Base-by-base conservation (phyloP, 805 yeast species). In the Lipomyces yamanashiensis region DNA sequence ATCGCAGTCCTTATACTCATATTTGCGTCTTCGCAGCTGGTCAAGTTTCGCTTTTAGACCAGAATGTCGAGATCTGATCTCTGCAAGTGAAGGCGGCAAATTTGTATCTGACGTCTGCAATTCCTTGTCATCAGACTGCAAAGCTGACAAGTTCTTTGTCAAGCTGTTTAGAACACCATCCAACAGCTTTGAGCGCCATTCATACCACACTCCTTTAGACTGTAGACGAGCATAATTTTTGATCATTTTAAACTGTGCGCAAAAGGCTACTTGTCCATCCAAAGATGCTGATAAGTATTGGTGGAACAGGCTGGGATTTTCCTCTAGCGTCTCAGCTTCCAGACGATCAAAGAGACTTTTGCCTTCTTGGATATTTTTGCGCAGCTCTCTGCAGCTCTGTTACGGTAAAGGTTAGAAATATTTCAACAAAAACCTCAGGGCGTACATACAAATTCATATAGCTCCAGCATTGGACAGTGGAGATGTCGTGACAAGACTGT, bases 201-300 rank as follows among this genome's bases (percentile, higher is more conserved):
- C 82, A 67, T 83, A 84, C 89, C 90, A 87, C 0, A 82, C 81
- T 44, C 79, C 80, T 62, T 77, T 79, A 0, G 89, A 84, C 69
- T 83, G 84, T 37, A 80, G 76, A 37, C 85, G 77, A 0, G 89
- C 79, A 63, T 75, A 82, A 37, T 79, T 81, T 70, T 84, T 84
- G 49, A 86, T 75, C 12, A 81, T 63, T 62, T 79, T 81, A 54
- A 86, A 78, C 63, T 83, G 82, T n/a, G 80, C 74, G 43, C 78
- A 79, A 79, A 85, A 78, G 1, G 72, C 69, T 48, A 75, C 74
- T 66, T 78, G 78, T 7, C 78, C 81, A 43, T 74, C 75, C 1
- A 75, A 73, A 7, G 76, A 67, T 0, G 84, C 74, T 1, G 75
- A 73, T 60, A 81, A 79, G 71, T 80, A 86, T 62, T 83, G 84